Evolutionary conservation across 1,139 yeast genomes (phyloP), one percentile per base, ranked within the genome.

Genomic region (Suhomyces chickasaworum): DNA sequence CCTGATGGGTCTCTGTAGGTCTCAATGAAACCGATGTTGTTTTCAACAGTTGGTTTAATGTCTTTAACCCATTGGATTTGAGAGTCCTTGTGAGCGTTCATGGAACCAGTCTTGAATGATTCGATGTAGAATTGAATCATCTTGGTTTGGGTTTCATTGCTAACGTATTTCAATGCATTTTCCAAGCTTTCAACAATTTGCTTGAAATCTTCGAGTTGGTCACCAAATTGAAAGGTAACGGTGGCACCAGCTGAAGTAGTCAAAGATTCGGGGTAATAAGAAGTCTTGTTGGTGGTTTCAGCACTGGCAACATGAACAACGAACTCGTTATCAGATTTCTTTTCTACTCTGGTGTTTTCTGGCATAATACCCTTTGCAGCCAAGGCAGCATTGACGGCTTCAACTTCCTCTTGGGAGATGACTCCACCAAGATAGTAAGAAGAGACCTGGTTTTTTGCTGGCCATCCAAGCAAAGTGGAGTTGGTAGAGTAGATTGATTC

Each of bases 1-100:
- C 96, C 96, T 16, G 91, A 80, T 13, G 96, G 96, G 63, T 89
- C 97, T 65, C 97, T 78, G 68, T 89, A 89, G 25, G 96, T 89
- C 69, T 89, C 97, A 58, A 89, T 89, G 63, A 89, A 89, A 0
- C 97, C 97, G 56, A 89, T 81, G 61, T 89, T 88, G 39, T 93
- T 83, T 66, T 89, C 97, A 22, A 89, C 91, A 31, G 72, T 72
- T 12, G 97, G 97, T 7, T 89, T 85, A 45, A 87, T 67, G 62
- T 89, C 96, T 61, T 87, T 86, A 49, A 89, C 95, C 96, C 97
- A 89, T 53, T 79, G 77, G 49, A 84, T 81, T 66, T 89, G 97
- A 0, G 96, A 86, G 47, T 85, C 79, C 61, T 87, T 86, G 66
- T 89, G 96, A 13, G 91, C 88, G 52, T 84, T 80, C 83, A 89